These are phyloP conservation scores for Daldinia vernicosa DNA, from an alignment of 495 filamentous ascomycete species.

Conservation along the genomic window DNA sequence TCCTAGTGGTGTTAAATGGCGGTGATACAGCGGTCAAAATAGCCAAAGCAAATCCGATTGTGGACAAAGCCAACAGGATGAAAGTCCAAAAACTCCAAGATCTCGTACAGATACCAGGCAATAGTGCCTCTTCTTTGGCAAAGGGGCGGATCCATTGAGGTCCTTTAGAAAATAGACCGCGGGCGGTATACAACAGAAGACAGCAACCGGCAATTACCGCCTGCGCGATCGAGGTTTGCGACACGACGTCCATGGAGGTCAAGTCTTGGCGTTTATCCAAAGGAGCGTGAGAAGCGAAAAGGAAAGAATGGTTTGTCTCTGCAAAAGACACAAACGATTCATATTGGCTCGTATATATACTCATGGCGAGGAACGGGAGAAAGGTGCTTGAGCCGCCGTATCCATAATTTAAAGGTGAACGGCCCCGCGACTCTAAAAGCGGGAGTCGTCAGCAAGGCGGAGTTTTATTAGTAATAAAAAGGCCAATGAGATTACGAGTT, in stretches of 20 bases:
- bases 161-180: conserved; percentile 30
- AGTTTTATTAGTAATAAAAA: conserved; percentile 19
- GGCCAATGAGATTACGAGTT: conserved; percentile 9
- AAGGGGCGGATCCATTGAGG: conserved; percentile 48
- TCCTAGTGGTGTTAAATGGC: conserved; percentile 23
- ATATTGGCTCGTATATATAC: conserved; percentile 30
- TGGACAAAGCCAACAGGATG: conserved; percentile 29
- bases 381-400: conserved; percentile 9
- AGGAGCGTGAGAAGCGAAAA: conserved; percentile 4
- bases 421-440: conserved; percentile 16
- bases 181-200: conserved; percentile 38
- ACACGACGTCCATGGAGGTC: conserved; percentile 35
- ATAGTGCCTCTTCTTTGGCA: conserved; percentile 39
- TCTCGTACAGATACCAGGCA: conserved; percentile 22
- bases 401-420: conserved; percentile 14
- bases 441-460: conserved; percentile 17
- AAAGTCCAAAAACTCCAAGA: conserved; percentile 42
- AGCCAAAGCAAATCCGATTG: conserved; percentile 40
- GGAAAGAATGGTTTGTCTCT: conserved; percentile 7
- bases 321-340: conserved; percentile 27
- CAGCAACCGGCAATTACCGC: conserved; percentile 40
- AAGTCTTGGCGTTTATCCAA: conserved; percentile 1
- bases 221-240: conserved; percentile 36
- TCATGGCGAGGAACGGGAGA: conserved; percentile 24
- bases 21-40: conserved; percentile 32